Conservation (phyloP, 768 basidiomycete genomes). For the Boletus eberwhitei region DNA sequence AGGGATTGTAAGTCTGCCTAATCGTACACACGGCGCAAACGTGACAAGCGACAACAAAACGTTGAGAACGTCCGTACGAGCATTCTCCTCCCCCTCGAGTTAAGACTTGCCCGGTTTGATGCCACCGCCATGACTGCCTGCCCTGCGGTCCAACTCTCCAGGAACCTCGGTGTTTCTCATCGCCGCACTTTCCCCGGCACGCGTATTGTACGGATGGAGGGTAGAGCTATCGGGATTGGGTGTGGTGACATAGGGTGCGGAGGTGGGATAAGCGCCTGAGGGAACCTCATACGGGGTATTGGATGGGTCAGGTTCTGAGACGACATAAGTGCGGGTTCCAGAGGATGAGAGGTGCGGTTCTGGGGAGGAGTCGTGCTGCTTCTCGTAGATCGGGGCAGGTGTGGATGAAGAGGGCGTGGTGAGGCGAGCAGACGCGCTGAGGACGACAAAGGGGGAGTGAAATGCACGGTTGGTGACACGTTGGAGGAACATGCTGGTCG, state of each 20-base stretch:
- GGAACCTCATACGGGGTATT: constrained; percentile 66
- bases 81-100: constrained; percentile 23
- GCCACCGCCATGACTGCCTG: constrained; percentile 39
- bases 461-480: constrained; percentile 43
- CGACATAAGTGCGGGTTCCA: constrained; percentile 64
- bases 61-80: too few species aligned
- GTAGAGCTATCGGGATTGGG: too few species aligned
- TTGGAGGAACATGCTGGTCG: constrained; percentile 25
- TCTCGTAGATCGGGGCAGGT: constrained; percentile 49
- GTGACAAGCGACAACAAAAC: constrained; percentile 7
- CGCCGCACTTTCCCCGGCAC: constrained; percentile 45
- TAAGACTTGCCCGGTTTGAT: constrained; percentile 40
- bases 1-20: constrained; percentile 4
- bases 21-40: constrained; percentile 24
- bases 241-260: constrained; percentile 44
- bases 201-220: constrained; percentile 36
- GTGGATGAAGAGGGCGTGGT: constrained; percentile 32
- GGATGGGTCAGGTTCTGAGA: constrained; percentile 66
- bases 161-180: constrained; percentile 41
- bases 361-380: constrained; percentile 50
- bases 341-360: constrained; percentile 44
- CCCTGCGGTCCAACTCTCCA: constrained; percentile 43
- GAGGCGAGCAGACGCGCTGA: constrained; percentile 39
- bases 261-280: constrained; percentile 60
- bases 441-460: constrained; percentile 62